Conservation (phyloP, 306 rosid genomes). For the Quercus aquifolioides region DNA sequence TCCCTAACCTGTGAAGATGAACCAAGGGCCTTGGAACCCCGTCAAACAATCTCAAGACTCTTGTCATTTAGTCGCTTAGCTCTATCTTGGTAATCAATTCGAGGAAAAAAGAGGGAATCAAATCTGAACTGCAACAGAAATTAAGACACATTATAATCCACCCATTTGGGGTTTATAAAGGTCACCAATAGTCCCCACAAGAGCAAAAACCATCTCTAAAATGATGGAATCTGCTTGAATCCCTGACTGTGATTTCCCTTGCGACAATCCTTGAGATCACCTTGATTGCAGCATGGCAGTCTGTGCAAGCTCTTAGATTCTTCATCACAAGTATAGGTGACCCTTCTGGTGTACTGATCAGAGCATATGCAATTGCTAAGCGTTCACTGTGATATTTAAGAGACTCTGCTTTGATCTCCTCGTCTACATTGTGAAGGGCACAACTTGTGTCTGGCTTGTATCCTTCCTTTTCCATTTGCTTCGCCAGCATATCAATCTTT, state of each 20-base stretch:
- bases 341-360: conserved; percentile 66
- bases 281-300: conserved; percentile 77
- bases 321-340: conserved; percentile 79
- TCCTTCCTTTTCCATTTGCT: conserved; percentile 69
- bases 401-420: conserved; percentile 63
- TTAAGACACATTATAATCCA: not conserved
- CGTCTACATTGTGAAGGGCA: conserved; percentile 71
- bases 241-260: conserved; percentile 68
- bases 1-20: conserved; percentile 63
- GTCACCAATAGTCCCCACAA: conserved; percentile 71
- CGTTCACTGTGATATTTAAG: conserved; percentile 86
- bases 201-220: conserved; percentile 71
- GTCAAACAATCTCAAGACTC: conserved; percentile 78
- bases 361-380: conserved; percentile 85
- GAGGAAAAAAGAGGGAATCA: conserved; percentile 72
- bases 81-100: conserved; percentile 83
- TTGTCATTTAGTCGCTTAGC: conserved; percentile 60
- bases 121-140: conserved; percentile 72
- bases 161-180: not conserved
- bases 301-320: conserved; percentile 76
- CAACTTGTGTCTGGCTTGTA: conserved; percentile 74
- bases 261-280: conserved; percentile 52
- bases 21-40: conserved; percentile 68
- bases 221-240: conserved; percentile 79
- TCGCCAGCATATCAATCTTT: conserved; percentile 56